Evolutionary conservation across 257 asterid genomes (phyloP).

Genomic region (Mitragyna speciosa): DNA sequence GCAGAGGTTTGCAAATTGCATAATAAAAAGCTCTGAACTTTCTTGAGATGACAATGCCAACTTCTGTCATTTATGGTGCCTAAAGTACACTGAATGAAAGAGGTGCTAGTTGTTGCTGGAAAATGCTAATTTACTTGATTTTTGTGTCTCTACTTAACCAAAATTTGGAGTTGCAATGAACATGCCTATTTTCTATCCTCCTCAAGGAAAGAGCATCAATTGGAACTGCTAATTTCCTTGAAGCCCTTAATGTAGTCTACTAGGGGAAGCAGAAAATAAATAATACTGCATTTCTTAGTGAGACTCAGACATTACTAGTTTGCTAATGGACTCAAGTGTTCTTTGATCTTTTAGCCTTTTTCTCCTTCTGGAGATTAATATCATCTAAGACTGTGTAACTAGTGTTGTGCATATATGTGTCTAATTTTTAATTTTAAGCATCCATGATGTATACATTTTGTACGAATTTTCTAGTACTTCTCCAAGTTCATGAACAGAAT

Average conservation of each 20-base stretch:
- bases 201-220: background rate
- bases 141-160: background rate
- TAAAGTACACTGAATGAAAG: background rate
- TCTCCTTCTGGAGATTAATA: background rate
- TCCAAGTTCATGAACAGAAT: background rate
- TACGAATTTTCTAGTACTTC: background rate
- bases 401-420: background rate
- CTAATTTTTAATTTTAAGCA: background rate
- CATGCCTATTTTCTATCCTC: background rate
- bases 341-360: background rate
- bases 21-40: background rate
- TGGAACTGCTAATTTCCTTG: background rate
- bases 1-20: background rate
- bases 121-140: background rate
- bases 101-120: background rate
- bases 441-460: background rate
- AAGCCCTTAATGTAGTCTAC: background rate
- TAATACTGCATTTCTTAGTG: background rate
- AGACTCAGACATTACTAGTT: background rate
- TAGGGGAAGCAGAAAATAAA: background rate
- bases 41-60: background rate
- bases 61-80: background rate
- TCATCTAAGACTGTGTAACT: background rate
- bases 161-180: background rate
- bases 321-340: background rate